Evolutionary conservation across 2,329 filamentous ascomycete species (phyloP).

Genomic region (Blastomyces silverae): DNA sequence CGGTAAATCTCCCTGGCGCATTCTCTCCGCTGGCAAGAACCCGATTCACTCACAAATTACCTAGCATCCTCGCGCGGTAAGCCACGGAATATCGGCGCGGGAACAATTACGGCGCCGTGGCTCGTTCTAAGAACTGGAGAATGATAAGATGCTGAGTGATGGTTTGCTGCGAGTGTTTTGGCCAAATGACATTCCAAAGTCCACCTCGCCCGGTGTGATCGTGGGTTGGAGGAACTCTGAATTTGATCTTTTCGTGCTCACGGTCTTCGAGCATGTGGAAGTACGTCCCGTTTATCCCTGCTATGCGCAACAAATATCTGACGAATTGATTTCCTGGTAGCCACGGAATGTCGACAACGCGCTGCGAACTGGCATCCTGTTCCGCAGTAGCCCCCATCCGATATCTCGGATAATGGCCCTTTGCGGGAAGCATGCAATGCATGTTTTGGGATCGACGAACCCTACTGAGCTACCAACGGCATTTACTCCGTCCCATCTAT

Average conservation of each 20-base stretch:
- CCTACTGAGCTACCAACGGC: slow-evolving; percentile 41
- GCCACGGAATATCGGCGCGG: slow-evolving; percentile 80
- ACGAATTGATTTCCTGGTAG: slow-evolving; percentile 37
- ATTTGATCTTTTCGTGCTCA: slow-evolving; percentile 81
- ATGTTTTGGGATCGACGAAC: slow-evolving; percentile 81
- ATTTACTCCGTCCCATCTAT: slow-evolving; percentile 64
- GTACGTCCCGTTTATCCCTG: slow-evolving; percentile 45
- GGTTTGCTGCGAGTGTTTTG: slow-evolving; percentile 97
- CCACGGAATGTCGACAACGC: slow-evolving; percentile 78
- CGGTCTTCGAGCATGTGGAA: slow-evolving; percentile 84
- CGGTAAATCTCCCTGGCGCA: slow-evolving; percentile 55
- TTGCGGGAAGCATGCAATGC: slow-evolving; percentile 74
- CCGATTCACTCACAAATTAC: slow-evolving; percentile 13
- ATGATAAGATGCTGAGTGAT: slow-evolving; percentile 59
- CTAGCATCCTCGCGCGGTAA: slow-evolving; percentile 73
- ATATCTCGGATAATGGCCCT: slow-evolving; percentile 73
- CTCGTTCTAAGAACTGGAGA: slow-evolving; percentile 63
- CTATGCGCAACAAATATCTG: slow-evolving; percentile 15
- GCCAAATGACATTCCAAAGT: slow-evolving; percentile 76
- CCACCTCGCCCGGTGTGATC: slow-evolving; percentile 70
- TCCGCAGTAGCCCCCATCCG: slow-evolving; percentile 73
- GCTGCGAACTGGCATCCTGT: slow-evolving; percentile 72
- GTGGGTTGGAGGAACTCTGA: slow-evolving; percentile 95
- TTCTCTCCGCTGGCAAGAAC: background rate
- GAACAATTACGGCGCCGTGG: slow-evolving; percentile 91